Base-by-base conservation (phyloP, 2,329 filamentous ascomycete genomes). In the Sporothrix pseudoabietina region DNA sequence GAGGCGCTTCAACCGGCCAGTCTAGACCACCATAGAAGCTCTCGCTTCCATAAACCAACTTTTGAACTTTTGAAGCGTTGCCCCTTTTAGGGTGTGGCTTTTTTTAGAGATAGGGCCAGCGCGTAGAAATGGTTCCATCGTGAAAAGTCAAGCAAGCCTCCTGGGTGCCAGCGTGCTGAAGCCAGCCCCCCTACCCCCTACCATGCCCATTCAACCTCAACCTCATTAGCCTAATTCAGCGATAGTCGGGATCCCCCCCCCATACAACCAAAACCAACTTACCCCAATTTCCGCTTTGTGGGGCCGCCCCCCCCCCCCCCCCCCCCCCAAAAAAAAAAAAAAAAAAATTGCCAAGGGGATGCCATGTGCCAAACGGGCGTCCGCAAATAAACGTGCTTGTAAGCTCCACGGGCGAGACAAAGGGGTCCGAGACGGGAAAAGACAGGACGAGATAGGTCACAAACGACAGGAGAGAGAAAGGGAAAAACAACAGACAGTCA, bases 311-410 rank as follows among this genome's bases (percentile, higher is more conserved):
- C n/a, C n/a, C n/a, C n/a, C n/a, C n/a, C n/a, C n/a, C n/a, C n/a
- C n/a, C n/a, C n/a, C n/a, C n/a, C n/a, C n/a, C n/a, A n/a, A n/a
- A n/a, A n/a, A n/a, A n/a, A n/a, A n/a, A n/a, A n/a, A n/a, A n/a
- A n/a, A n/a, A n/a, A n/a, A n/a, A 41, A 22, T 32, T 30, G 63
- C 39, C 41, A 68, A 32, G 41, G 14, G 26, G 9, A 32, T 52
- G 19, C 66, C 66, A 54, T 44, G 66, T 69, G 66, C 30, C 16
- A 22, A 54, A 55, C 47, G 47, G 44, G 66, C 66, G 47, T 69
- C 66, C 30, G 10, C 66, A 69, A 69, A 69, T 69, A 69, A 69
- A 55, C 66, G 66, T 69, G 47, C 66, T 69, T 54, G 32, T 47
- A 71, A 71, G 22, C 69, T 47, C 39, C 69, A 61, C 55, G 69